Conservation (phyloP, 1,284 basidiomycete genomes). For the Sporisorium graminicola region DNA sequence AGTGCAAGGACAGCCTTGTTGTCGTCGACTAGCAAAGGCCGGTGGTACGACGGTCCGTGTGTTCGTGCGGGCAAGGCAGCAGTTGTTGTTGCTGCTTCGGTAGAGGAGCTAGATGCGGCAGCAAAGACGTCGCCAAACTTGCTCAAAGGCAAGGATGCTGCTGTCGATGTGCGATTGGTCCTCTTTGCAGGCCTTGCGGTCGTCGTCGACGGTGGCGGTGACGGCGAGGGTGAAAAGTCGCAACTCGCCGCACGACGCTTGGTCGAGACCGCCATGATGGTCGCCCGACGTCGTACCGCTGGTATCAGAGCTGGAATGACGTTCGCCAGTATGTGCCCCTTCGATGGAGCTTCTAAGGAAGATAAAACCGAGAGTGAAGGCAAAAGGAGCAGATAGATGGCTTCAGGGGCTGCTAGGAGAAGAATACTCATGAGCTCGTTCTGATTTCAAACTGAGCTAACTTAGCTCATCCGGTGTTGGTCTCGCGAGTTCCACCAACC, state of each 20-base stretch:
- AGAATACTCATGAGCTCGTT: background rate
- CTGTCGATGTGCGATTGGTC: slow-evolving; percentile 1
- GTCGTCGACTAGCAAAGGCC: slow-evolving; percentile 48
- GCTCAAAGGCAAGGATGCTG: background rate
- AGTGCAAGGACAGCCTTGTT: slow-evolving; percentile 45
- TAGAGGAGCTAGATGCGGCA: background rate
- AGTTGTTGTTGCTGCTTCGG: background rate
- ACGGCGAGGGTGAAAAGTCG: slow-evolving; percentile 29
- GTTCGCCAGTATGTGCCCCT: background rate
- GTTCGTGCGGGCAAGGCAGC: slow-evolving; percentile 27
- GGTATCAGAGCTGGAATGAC: background rate
- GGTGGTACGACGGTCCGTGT: slow-evolving; percentile 50
- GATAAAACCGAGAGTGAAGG: background rate
- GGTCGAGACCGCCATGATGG: slow-evolving; percentile 24
- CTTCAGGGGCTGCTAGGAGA: background rate
- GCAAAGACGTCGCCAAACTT: slow-evolving; percentile 15
- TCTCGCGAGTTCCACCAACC: slow-evolving; percentile 4
- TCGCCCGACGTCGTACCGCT: slow-evolving; percentile 3
- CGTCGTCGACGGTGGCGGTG: slow-evolving; percentile 6
- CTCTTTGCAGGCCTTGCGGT: slow-evolving; percentile 20
- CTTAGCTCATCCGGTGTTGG: slow-evolving; percentile 23
- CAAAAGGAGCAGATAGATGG: background rate
- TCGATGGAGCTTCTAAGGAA: background rate
- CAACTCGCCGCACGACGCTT: slow-evolving; percentile 21
- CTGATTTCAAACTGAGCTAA: slow-evolving; percentile 1